phyloP scores from a whole-genome alignment of 768 basidiomycete genomes.

The Boletus vermiculosoides region DNA sequence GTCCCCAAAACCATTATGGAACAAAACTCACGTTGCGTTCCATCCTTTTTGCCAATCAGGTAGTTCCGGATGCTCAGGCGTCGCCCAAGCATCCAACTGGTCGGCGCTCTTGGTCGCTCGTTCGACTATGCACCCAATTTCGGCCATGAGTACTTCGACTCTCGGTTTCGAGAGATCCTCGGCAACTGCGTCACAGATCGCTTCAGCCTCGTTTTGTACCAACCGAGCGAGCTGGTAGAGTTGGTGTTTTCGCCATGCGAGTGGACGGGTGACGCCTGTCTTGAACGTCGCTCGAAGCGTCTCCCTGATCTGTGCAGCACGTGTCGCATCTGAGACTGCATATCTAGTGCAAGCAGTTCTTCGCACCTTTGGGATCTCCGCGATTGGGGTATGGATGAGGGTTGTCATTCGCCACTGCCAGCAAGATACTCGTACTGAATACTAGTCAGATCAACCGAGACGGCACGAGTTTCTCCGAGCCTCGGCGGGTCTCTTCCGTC shows the following conservation, averaged over 20 bases:
- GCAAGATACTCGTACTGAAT: neutral
- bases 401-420: slow-evolving; percentile 9
- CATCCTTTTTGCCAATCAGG: slow-evolving; percentile 45
- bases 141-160: slow-evolving; percentile 36
- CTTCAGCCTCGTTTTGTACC: slow-evolving; percentile 59
- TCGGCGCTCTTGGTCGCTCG: slow-evolving; percentile 44
- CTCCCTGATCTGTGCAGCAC: slow-evolving; percentile 32
- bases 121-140: slow-evolving; percentile 45
- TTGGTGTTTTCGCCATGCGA: slow-evolving; percentile 64
- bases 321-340: neutral
- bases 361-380: slow-evolving; percentile 28
- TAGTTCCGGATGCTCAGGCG: slow-evolving; percentile 40
- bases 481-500: too few species aligned
- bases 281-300: slow-evolving; percentile 47
- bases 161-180: slow-evolving; percentile 52
- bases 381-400: slow-evolving; percentile 16
- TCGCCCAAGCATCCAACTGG: slow-evolving; percentile 58
- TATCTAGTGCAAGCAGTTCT: neutral
- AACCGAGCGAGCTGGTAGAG: slow-evolving; percentile 60
- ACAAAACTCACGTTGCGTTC: slow-evolving; percentile 42
- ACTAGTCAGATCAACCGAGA: neutral
- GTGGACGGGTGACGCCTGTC: slow-evolving; percentile 46
- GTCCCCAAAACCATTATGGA: too few species aligned
- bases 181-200: slow-evolving; percentile 43
- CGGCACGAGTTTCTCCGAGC: neutral